These are phyloP conservation scores for Aureobasidium subglaciale DNA, from an alignment of 2,329 filamentous ascomycete genomes.

Conservation along the genomic window DNA sequence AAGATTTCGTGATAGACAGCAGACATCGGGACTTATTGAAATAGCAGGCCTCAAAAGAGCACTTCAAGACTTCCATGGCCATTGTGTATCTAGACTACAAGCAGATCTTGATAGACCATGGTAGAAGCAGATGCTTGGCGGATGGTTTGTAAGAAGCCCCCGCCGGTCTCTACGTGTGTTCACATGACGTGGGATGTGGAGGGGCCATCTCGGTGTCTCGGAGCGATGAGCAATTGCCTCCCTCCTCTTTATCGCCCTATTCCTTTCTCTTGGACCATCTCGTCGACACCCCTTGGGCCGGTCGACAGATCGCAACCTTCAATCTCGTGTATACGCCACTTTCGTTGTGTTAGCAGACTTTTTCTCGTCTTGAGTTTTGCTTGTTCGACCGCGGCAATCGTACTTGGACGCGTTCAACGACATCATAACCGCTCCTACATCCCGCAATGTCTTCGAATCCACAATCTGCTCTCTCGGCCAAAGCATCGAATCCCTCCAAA, in stretches of 20 bases:
- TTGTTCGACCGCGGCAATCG: neutral
- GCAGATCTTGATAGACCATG: no score
- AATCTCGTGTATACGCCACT: neutral
- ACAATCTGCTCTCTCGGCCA: slow-evolving; percentile 28
- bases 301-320: slow-evolving; percentile 7
- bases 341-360: neutral
- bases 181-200: neutral
- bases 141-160: neutral
- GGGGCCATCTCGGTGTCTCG: slow-evolving; percentile 10
- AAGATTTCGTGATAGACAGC: no score
- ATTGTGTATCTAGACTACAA: neutral
- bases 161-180: neutral
- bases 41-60: no score
- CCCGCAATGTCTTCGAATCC: slow-evolving; percentile 38
- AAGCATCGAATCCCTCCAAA: slow-evolving; percentile 35
- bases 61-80: no score
- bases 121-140: neutral
- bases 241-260: slow-evolving; percentile 6
- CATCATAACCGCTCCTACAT: slow-evolving; percentile 13
- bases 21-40: no score
- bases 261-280: slow-evolving; percentile 13
- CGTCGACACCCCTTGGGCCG: slow-evolving; percentile 18
- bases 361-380: neutral
- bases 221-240: slow-evolving; percentile 13
- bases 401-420: slow-evolving; percentile 9